Evolutionary conservation across 306 rosid species (phyloP).

Genomic region (Fragaria ananassa): DNA sequence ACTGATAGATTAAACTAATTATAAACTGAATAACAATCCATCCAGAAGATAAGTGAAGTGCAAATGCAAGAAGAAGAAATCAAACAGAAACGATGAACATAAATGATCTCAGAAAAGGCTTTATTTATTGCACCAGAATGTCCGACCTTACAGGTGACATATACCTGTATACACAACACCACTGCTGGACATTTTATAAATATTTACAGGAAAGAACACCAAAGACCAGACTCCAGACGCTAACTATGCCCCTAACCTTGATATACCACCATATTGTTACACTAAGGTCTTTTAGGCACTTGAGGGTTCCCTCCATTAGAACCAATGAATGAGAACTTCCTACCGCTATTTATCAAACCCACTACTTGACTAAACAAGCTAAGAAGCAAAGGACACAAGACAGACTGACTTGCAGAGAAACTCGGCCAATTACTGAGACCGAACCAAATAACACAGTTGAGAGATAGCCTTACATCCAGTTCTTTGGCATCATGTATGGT

Average conservation of each 20-base stretch:
- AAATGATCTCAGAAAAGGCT: constrained; percentile 33
- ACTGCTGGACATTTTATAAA: constrained; percentile 40
- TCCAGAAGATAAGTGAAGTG: background rate
- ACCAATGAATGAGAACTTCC: constrained; percentile 33
- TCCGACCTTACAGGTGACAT: constrained; percentile 46
- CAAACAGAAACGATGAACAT: constrained; percentile 5
- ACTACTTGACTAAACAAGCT: constrained; percentile 27
- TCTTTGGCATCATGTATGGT: constrained; percentile 36
- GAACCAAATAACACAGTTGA: constrained; percentile 24
- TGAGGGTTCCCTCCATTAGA: constrained; percentile 37
- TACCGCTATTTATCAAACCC: constrained; percentile 14
- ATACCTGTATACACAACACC: constrained; percentile 40
- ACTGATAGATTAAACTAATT: background rate
- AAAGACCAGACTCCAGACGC: constrained; percentile 47
- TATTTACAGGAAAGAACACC: constrained; percentile 63
- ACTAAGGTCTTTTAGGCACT: constrained; percentile 27
- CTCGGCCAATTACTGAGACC: constrained; percentile 35
- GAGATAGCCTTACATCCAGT: constrained; percentile 54
- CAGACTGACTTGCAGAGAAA: constrained; percentile 31
- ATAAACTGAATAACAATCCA: background rate
- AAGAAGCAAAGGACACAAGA: constrained; percentile 32
- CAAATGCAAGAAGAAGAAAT: background rate
- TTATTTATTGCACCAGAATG: constrained; percentile 49
- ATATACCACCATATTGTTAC: constrained; percentile 29
- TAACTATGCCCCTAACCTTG: constrained; percentile 33